Evolutionary conservation across 1,284 basidiomycete species (phyloP).

Genomic region (Peniophora sp.): DNA sequence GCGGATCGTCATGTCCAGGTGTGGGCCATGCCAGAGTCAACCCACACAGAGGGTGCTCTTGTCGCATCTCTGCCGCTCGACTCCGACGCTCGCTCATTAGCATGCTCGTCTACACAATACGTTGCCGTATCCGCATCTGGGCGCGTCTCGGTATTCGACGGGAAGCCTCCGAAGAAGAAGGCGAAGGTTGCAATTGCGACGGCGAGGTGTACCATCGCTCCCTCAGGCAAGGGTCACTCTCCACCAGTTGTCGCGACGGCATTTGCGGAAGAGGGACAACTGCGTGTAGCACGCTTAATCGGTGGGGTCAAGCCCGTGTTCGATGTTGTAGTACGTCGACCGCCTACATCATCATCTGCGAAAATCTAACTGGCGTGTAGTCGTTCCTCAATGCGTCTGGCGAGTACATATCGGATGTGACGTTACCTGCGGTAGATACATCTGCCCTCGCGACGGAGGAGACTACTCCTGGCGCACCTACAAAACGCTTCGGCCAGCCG

Average conservation of each 20-base stretch:
- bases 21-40: slow-evolving; percentile 43
- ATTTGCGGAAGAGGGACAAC: slow-evolving; percentile 36
- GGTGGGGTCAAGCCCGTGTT: slow-evolving; percentile 66
- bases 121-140: slow-evolving; percentile 61
- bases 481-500: slow-evolving; percentile 60
- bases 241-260: slow-evolving; percentile 39
- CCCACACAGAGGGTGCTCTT: slow-evolving; percentile 42
- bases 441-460: slow-evolving; percentile 23
- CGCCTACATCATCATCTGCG: not conserved
- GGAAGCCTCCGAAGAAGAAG: slow-evolving; percentile 30
- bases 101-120: slow-evolving; percentile 39
- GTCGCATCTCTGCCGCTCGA: slow-evolving; percentile 63
- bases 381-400: slow-evolving; percentile 48
- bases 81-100: slow-evolving; percentile 53
- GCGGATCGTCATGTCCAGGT: slow-evolving; percentile 70
- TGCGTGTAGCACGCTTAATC: slow-evolving; percentile 55
- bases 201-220: slow-evolving; percentile 39
- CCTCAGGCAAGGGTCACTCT: slow-evolving; percentile 31
- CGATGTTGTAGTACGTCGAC: slow-evolving; percentile 50
- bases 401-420: slow-evolving; percentile 48
- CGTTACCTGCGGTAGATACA: slow-evolving; percentile 36
- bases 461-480: slow-evolving; percentile 21
- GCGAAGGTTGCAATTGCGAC: slow-evolving; percentile 42
- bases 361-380: slow-evolving; percentile 20
- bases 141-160: slow-evolving; percentile 56